These are phyloP conservation scores for Camelina sativa DNA, from an alignment of 345 rosid genomes.

Conservation along the genomic window DNA sequence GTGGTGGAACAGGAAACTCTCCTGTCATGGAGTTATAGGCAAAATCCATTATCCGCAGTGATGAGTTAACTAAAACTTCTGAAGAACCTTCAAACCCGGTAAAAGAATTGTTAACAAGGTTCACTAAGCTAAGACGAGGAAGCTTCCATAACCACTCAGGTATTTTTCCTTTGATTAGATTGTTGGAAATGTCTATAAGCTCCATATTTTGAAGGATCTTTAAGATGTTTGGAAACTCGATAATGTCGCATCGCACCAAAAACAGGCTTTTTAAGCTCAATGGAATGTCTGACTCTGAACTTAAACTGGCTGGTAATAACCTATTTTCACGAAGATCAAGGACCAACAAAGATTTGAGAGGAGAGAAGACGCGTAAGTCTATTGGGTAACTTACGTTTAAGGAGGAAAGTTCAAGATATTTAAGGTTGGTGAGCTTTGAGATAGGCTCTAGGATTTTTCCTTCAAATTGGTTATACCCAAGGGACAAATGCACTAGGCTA, in stretches of 20 bases:
- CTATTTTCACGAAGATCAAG: constrained; percentile 10
- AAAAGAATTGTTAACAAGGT: constrained; percentile 20
- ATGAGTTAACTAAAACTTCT: constrained; percentile 21
- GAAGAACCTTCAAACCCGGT: constrained; percentile 35
- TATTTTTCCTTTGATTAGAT: constrained; percentile 31
- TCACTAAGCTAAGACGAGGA: constrained; percentile 8
- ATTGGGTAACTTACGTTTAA: constrained; percentile 23
- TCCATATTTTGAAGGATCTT: constrained; percentile 11
- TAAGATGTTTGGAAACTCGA: constrained; percentile 27
- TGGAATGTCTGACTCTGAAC: constrained; percentile 21
- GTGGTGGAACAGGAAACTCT: constrained; percentile 28
- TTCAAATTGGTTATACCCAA: constrained; percentile 29
- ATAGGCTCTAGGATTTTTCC: constrained; percentile 16
- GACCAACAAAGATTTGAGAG: constrained; percentile 29
- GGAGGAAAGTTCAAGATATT: not conserved
- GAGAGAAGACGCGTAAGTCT: constrained; percentile 10
- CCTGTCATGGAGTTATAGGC: constrained; percentile 30
- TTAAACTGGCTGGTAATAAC: constrained; percentile 27
- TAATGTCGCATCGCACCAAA: not conserved
- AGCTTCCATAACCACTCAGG: constrained; percentile 42
- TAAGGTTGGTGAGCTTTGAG: constrained; percentile 17
- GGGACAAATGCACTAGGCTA: constrained; percentile 11
- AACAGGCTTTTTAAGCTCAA: constrained; percentile 1
- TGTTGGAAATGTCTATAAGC: constrained; percentile 23
- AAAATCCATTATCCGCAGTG: constrained; percentile 8